These are phyloP conservation scores for Blepharisma undulans DNA, from an alignment of 169 alveolate species.

Conservation along the genomic window DNA sequence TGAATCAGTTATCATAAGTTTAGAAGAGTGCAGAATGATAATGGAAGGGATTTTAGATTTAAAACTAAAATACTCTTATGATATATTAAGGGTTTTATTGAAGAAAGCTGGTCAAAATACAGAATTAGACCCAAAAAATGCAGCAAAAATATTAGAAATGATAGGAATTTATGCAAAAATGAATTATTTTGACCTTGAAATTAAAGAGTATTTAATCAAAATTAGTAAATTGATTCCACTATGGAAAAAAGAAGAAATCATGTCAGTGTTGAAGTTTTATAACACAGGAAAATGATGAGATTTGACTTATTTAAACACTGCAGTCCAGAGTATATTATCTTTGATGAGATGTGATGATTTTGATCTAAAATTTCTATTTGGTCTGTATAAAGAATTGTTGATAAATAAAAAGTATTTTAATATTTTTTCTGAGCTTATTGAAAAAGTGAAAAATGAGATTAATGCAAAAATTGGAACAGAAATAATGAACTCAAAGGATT, in stretches of 20 bases:
- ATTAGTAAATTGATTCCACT: not conserved
- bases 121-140: not conserved
- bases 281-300: not conserved
- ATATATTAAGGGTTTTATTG: not conserved
- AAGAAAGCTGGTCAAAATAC: not conserved
- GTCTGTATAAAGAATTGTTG: not conserved
- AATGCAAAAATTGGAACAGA: not conserved
- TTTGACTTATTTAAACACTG: too few relatives aligned
- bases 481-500: not conserved
- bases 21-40: not conserved
- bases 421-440: not conserved
- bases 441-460: not conserved
- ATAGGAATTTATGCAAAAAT: not conserved
- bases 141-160: not conserved
- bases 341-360: not conserved
- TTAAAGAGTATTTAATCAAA: not conserved
- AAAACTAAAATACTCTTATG: not conserved
- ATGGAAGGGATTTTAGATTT: not conserved
- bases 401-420: not conserved
- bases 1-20: not conserved
- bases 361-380: too few relatives aligned
- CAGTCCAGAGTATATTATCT: not conserved
- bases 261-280: not conserved
- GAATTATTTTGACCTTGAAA: not conserved
- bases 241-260: not conserved